Conservation (phyloP, 2,329 filamentous ascomycete species). For the Geosmithia morbida region DNA sequence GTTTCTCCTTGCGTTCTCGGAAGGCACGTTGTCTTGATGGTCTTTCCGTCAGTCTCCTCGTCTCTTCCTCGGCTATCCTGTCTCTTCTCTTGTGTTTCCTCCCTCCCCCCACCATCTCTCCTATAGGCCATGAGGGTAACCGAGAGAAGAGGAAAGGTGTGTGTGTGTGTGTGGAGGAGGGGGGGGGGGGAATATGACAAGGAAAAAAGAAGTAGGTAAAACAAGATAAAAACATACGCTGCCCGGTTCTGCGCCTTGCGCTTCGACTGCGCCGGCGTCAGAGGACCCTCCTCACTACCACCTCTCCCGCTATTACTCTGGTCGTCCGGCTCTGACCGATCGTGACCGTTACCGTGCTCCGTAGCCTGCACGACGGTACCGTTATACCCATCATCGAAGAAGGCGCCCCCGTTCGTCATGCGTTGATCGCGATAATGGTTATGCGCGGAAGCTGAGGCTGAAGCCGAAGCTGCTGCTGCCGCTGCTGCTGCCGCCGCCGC, state of each 20-base stretch:
- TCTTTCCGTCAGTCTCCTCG: not conserved
- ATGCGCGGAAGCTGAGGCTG: slow-evolving; percentile 1
- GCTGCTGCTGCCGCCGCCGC: slow-evolving; percentile 9
- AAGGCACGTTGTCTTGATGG: slow-evolving; percentile 73
- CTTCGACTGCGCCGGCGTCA: slow-evolving; percentile 42
- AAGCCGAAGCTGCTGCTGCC: slow-evolving; percentile 7
- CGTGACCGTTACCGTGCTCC: slow-evolving; percentile 11
- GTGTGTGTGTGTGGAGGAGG: no score
- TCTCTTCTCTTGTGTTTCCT: no score
- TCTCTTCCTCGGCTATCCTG: no score
- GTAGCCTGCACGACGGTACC: slow-evolving; percentile 7
- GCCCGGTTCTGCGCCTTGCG: slow-evolving; percentile 48
- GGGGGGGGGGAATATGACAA: no score
- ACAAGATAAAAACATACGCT: slow-evolving; percentile 30
- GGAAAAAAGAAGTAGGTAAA: not conserved
- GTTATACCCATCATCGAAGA: slow-evolving; percentile 6
- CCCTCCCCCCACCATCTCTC: no score
- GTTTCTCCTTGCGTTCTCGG: slow-evolving; percentile 86
- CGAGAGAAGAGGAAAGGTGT: no score
- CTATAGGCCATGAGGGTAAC: no score
- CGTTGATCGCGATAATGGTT: not conserved
- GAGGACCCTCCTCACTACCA: slow-evolving; percentile 39
- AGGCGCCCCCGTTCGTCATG: not conserved
- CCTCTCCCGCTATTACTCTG: slow-evolving; percentile 10
- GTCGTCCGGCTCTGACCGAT: slow-evolving; percentile 22